A percentile compares a stretch with the other conserved stretches of the same genome.
phyloP scores from a whole-genome alignment of 2,329 filamentous ascomycete species.

The Apiospora saccharicola region DNA sequence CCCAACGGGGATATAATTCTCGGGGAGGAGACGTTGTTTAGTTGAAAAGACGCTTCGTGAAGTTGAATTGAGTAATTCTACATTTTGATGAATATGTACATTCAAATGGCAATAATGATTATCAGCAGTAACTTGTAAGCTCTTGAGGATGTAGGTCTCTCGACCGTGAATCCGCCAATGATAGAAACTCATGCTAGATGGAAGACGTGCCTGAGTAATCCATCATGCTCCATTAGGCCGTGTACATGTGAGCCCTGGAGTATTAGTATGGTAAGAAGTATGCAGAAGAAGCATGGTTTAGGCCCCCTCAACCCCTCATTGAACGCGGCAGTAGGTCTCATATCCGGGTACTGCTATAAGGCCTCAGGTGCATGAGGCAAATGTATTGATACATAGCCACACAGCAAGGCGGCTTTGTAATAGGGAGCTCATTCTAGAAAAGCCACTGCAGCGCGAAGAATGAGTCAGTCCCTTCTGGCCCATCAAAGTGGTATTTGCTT shows the following conservation, averaged over 20 bases:
- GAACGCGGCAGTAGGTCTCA: background rate
- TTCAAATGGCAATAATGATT: no score
- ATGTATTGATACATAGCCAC: background rate
- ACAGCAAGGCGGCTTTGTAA: background rate
- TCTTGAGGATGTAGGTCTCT: background rate
- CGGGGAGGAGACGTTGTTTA: background rate
- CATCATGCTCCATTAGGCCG: background rate
- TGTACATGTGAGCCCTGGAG: no score
- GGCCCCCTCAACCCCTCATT: background rate
- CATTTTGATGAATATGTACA: background rate
- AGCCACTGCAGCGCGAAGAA: background rate
- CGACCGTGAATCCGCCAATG: background rate
- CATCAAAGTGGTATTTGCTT: background rate
- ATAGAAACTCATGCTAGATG: background rate
- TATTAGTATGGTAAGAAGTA: background rate
- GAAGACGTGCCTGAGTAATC: background rate
- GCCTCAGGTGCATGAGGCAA: slow-evolving; percentile 1
- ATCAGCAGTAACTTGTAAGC: background rate
- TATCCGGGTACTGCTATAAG: background rate
- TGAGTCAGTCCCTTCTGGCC: background rate
- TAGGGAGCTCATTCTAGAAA: slow-evolving; percentile 4
- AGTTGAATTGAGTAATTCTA: slow-evolving; percentile 1
- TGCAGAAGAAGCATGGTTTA: background rate
- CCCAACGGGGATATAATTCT: background rate
- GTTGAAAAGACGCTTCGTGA: background rate